Evolutionary conservation across 179 eudicot species (phyloP).

Genomic region (Vitellaria paradoxa): DNA sequence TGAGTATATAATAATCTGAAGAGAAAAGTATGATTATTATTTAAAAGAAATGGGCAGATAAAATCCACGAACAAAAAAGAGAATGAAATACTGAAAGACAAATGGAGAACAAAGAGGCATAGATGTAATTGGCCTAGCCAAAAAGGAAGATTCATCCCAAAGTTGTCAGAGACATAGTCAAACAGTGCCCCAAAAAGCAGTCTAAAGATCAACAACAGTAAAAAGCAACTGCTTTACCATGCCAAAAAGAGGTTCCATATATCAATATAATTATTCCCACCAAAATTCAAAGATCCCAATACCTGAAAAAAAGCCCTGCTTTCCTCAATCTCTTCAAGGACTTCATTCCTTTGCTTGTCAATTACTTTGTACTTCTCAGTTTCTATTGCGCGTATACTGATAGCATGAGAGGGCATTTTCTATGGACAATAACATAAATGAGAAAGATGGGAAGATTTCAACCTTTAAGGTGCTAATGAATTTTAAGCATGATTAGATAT

Average conservation of each 20-base stretch:
- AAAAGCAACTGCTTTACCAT: neutral
- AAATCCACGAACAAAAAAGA: neutral
- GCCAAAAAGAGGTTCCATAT: neutral
- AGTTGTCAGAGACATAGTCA: neutral
- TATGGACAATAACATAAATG: conserved; percentile 21
- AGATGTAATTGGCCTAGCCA: neutral
- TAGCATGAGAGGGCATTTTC: conserved; percentile 69
- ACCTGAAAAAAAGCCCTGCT: conserved; percentile 99
- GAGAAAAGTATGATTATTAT: neutral
- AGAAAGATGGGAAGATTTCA: neutral
- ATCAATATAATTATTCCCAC: neutral
- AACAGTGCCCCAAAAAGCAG: neutral
- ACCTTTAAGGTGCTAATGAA: neutral
- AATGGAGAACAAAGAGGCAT: neutral
- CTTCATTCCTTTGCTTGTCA: conserved; percentile 58
- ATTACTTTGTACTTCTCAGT: conserved; percentile 79
- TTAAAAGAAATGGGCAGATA: neutral
- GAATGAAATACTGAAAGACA: neutral
- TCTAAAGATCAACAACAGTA: neutral
- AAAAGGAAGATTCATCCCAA: neutral
- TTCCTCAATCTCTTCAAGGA: conserved; percentile 98
- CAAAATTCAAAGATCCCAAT: neutral
- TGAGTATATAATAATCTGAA: neutral
- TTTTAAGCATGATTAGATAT: neutral
- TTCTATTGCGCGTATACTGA: conserved; percentile 89